These are phyloP conservation scores for Umbelopsis sp. DNA, from an alignment of 192 early-diverging fungal genomes.

Conservation along the genomic window DNA sequence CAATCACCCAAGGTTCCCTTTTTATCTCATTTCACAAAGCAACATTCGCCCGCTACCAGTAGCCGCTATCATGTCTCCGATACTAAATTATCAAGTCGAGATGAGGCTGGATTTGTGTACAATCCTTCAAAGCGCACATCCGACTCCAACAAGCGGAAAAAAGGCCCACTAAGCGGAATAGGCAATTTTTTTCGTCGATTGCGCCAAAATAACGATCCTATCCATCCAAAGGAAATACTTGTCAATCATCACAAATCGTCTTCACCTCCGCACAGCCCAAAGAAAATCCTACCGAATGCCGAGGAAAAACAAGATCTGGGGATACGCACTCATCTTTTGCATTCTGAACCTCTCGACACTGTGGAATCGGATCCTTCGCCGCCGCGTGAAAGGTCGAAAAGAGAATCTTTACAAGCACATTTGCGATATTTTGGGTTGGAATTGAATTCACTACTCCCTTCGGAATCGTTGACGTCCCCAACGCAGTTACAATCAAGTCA, in stretches of 20 bases:
- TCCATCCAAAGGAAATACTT: not conserved
- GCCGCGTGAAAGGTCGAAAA: not conserved
- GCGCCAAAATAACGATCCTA: not conserved
- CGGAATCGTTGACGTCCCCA: not conserved
- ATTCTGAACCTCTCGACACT: not conserved
- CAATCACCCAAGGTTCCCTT: not conserved
- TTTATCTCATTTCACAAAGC: not conserved
- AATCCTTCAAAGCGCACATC: constrained; percentile 5
- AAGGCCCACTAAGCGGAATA: constrained; percentile 7
- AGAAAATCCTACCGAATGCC: not conserved
- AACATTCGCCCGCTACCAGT: not conserved
- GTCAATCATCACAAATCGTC: not conserved
- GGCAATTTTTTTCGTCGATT: not conserved
- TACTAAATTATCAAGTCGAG: not conserved
- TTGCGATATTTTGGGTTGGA: constrained; percentile 4
- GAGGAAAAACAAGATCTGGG: not conserved
- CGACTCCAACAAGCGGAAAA: not conserved
- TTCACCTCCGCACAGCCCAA: not conserved
- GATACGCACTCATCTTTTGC: not conserved
- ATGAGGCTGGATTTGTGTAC: not conserved
- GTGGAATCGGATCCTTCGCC: not conserved
- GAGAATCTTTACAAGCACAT: constrained; percentile 3
- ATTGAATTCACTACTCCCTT: not conserved
- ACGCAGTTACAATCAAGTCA: not conserved
- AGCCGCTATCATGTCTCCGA: not conserved